Base-by-base conservation (phyloP, 495 filamentous ascomycete genomes). In the Choiromyces venosus region DNA sequence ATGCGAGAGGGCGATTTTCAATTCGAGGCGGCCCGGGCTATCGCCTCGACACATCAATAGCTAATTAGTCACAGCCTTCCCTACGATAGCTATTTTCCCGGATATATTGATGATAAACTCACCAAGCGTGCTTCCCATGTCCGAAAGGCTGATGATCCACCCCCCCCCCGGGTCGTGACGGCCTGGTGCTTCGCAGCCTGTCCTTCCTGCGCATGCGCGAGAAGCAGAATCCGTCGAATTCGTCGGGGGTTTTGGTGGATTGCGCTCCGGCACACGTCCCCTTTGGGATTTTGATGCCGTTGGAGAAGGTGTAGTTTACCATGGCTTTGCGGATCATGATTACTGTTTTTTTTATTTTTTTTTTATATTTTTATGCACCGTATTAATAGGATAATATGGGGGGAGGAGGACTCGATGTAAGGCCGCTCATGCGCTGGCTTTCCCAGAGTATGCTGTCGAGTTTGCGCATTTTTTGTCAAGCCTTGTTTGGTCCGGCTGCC, bases 1-100 rank as follows among this genome's bases (percentile, higher is more conserved):
- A 65, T 84, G 81, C 38, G 81, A 82, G 66, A 85, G 38, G 64
- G 85, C 81, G 14, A 82, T 77, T 71, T 87, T 86, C 35, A 84
- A 77, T 38, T 82, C 82, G 67, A 84, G 84, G 10, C 85, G 80
- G 12, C 84, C 86, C 2, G 86, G 85, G 72, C 83, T 84, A 42
- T 71, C 0, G 18, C 29, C 10, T 70, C 65, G 70, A n/a, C 83
- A 67, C 6, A 12, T 9, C 7, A 25, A 25, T 12, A 0, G 0
- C 25, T 25, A 7, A n/a, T 46, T n/a, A 7, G 2, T 25, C 16
- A 52, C 46, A 25, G 46, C 46, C 46, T 3, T 29, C 46, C n/a
- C n/a, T n/a, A n/a, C n/a, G n/a, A n/a, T n/a, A n/a, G n/a, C n/a
- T n/a, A n/a, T n/a, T 70, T 25, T 18, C 38, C 2, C 9, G 18